A percentile compares a stretch with the other conserved stretches of the same genome.
These are phyloP conservation scores for Pyrenochaeta sp. DNA, from an alignment of 2,329 filamentous ascomycete genomes.

Conservation along the genomic window DNA sequence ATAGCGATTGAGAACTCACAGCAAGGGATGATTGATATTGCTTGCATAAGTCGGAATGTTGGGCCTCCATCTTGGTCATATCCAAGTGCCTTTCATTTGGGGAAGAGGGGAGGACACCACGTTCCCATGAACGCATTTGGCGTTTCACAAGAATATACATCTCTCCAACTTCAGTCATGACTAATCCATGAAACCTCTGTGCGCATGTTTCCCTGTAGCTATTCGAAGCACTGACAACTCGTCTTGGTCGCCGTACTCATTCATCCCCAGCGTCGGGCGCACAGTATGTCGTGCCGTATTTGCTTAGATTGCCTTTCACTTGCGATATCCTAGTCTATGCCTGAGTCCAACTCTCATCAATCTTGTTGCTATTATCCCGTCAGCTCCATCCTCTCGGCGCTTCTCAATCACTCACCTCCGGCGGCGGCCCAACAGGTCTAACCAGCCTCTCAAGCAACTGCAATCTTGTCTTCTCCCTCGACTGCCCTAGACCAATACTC, in stretches of 20 bases:
- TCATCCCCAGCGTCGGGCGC: neutral
- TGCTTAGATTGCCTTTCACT: neutral
- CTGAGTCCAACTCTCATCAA: conserved; percentile 12
- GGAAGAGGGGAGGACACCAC: neutral
- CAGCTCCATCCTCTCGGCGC: conserved; percentile 3
- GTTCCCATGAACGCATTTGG: neutral
- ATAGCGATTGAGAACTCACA: conserved; percentile 47
- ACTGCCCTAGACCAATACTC: conserved; percentile 86
- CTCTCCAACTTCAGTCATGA: neutral
- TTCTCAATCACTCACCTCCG: conserved; percentile 58
- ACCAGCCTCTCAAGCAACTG: conserved; percentile 80
- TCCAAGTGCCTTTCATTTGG: conserved; percentile 3
- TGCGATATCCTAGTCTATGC: neutral
- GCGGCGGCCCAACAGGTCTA: conserved; percentile 70
- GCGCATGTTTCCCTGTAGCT: neutral
- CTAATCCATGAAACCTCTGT: neutral
- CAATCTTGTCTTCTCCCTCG: conserved; percentile 79
- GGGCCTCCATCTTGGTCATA: conserved; percentile 1
- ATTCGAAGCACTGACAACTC: neutral
- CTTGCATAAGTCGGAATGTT: neutral
- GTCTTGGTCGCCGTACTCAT: neutral
- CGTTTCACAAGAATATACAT: neutral
- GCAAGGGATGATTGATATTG: conserved; percentile 2
- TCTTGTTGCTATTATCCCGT: conserved; percentile 29
- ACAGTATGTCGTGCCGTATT: neutral